Evolutionary conservation across 768 basidiomycete species (phyloP), one percentile per base, ranked within the genome.

Genomic region (Auriscalpium microsporum): DNA sequence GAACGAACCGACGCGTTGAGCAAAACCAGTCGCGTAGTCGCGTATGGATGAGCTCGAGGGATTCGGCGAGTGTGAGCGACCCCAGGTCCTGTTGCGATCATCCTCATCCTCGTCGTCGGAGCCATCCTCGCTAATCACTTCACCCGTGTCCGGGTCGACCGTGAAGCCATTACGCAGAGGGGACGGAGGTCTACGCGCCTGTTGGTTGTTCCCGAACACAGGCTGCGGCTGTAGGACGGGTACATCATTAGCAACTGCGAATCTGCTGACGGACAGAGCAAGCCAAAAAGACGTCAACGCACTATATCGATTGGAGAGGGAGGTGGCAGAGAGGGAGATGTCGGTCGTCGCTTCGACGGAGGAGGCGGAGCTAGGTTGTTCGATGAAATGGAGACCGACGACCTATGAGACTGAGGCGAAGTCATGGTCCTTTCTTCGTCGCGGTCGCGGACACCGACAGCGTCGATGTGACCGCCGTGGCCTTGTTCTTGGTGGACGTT

Each of bases 11-110:
- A 91, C 81, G 40, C 83, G 79, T 58, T 88, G 84, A 7, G 86
- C 87, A 55, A 91, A 77, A 68, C 77, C 86, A 14, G 85, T 76
- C 44, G 88, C 89, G 56, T 90, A 78, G 62, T 83, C 77, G 35
- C 86, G 80, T 10, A 90, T 81, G 14, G 88, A 89, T 28, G 28
- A 28, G 28, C 28, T 28, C 28, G 28, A 28, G 1, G 88, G 81
- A 2, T 83, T 70, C 1, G 84, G 83, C 0, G 84, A 86, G 11
- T 80, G 79, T 0, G 85, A 79, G 42, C 74, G 71, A 48, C 68
- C 70, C 62, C 74, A 70, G 54, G 70, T 65, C 2, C 64, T 66
- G 45, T 73, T 72, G 46, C 70, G 67, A 17, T 73, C 72, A 19
- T 73, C 70, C 44, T 75, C 77, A 40, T 77, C 75, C 44, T 68